These are phyloP conservation scores for Collybia sp. DNA, from an alignment of 768 basidiomycete genomes.

Conservation along the genomic window DNA sequence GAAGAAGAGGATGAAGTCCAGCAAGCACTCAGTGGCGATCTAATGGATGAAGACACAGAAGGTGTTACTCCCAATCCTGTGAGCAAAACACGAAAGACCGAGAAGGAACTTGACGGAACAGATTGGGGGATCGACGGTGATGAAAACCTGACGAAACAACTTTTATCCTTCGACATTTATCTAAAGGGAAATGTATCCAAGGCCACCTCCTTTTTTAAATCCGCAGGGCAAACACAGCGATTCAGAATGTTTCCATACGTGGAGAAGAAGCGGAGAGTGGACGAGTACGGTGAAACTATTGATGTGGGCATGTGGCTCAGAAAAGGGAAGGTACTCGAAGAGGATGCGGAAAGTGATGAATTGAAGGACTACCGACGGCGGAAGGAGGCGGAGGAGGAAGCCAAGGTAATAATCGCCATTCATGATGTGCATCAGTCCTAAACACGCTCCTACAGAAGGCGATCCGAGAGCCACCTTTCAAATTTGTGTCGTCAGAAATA, in stretches of 20 bases:
- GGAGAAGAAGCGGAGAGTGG: conserved; percentile 87
- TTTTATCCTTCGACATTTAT: conserved; percentile 93
- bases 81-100: conserved; percentile 33
- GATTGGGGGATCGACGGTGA: conserved; percentile 78
- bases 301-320: conserved; percentile 96
- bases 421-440: background rate
- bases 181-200: conserved; percentile 94
- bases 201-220: conserved; percentile 85
- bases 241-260: conserved; percentile 98
- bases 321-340: conserved; percentile 87
- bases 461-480: conserved; percentile 84
- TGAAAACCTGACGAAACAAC: conserved; percentile 66
- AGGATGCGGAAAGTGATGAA: conserved; percentile 83
- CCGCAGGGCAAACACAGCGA: conserved; percentile 65
- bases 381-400: conserved; percentile 73
- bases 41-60: conserved; percentile 39
- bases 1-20: conserved; percentile 64
- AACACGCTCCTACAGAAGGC: conserved; percentile 46
- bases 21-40: conserved; percentile 46
- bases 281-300: conserved; percentile 92
- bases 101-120: conserved; percentile 44
- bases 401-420: conserved; percentile 48
- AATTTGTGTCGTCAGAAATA: conserved; percentile 73
- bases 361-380: conserved; percentile 63
- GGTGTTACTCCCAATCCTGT: conserved; percentile 9